A percentile compares a stretch with the other conserved stretches of the same genome.
Conservation (phyloP, 768 basidiomycete species). For the Pleurotus citrinopileatus region DNA sequence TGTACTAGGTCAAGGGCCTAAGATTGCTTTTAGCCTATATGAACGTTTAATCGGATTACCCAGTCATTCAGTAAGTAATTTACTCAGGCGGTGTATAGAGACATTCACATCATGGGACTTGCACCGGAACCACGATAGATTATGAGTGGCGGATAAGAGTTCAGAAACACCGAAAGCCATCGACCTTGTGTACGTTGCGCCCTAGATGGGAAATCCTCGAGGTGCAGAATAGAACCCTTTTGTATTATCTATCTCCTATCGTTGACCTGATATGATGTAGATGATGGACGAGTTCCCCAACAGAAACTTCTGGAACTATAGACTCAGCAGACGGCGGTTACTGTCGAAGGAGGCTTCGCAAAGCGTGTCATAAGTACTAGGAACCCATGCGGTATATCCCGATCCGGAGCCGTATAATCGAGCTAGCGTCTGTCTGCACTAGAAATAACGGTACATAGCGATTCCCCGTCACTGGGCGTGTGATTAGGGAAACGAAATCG, state of each 20-base stretch:
- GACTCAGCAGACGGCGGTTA: conserved; percentile 3
- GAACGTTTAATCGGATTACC: background rate
- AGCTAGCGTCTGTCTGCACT: background rate
- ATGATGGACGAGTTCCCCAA: background rate
- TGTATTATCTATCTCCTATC: conserved; percentile 10
- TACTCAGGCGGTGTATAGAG: background rate
- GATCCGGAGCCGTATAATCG: conserved; percentile 5
- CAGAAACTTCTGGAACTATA: conserved; percentile 8
- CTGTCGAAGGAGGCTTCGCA: conserved; percentile 3
- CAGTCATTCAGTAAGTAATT: background rate
- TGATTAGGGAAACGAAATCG: too few species aligned
- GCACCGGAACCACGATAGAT: background rate
- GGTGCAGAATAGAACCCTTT: background rate
- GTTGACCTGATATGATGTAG: conserved; percentile 5
- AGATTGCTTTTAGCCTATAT: background rate
- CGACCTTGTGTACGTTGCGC: conserved; percentile 2
- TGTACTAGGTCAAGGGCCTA: background rate
- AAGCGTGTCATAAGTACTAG: background rate
- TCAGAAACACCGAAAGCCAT: conserved; percentile 2
- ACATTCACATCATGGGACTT: conserved; percentile 8
- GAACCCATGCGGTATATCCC: background rate
- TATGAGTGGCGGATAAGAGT: conserved; percentile 1
- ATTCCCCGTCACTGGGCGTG: too few species aligned
- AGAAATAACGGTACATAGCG: background rate
- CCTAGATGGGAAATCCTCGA: conserved; percentile 9